These are phyloP conservation scores for Melampsora americana DNA, from an alignment of 1,284 basidiomycete species.

Conservation along the genomic window DNA sequence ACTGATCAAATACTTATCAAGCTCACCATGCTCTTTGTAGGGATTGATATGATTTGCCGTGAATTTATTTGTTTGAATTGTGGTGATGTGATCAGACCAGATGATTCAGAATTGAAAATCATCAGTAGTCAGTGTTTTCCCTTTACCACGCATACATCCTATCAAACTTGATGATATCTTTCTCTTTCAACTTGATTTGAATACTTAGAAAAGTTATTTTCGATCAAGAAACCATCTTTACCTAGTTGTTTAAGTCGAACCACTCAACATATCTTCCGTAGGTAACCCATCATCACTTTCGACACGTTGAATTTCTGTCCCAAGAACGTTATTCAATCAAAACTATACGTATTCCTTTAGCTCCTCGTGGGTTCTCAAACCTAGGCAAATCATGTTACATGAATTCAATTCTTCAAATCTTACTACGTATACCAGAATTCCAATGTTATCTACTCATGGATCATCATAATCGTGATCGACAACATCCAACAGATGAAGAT, in stretches of 20 bases:
- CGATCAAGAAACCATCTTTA: constrained; percentile 15
- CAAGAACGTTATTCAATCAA: too few species aligned
- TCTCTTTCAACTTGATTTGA: neutral
- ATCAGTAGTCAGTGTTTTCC: constrained; percentile 6
- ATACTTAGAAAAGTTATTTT: constrained; percentile 18
- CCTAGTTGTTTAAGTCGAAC: constrained; percentile 33
- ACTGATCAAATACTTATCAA: too few species aligned
- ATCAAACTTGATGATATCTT: neutral
- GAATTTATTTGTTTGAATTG: constrained; percentile 40
- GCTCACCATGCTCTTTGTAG: too few species aligned
- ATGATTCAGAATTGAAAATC: constrained; percentile 32
- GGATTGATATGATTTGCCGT: constrained; percentile 26
- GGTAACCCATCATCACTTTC: neutral
- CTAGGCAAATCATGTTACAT: constrained; percentile 42
- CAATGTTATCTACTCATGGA: constrained; percentile 36
- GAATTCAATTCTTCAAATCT: constrained; percentile 37
- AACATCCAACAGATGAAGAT: constrained; percentile 23
- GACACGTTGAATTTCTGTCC: too few species aligned
- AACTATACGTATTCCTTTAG: neutral
- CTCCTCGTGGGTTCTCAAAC: constrained; percentile 33
- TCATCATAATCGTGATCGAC: constrained; percentile 39
- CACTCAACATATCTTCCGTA: constrained; percentile 36
- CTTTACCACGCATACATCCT: neutral
- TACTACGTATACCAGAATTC: constrained; percentile 37
- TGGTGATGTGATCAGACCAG: constrained; percentile 18